These are phyloP conservation scores for Iris macrosiphon DNA, from an alignment of 106 monocot species.

Conservation along the genomic window DNA sequence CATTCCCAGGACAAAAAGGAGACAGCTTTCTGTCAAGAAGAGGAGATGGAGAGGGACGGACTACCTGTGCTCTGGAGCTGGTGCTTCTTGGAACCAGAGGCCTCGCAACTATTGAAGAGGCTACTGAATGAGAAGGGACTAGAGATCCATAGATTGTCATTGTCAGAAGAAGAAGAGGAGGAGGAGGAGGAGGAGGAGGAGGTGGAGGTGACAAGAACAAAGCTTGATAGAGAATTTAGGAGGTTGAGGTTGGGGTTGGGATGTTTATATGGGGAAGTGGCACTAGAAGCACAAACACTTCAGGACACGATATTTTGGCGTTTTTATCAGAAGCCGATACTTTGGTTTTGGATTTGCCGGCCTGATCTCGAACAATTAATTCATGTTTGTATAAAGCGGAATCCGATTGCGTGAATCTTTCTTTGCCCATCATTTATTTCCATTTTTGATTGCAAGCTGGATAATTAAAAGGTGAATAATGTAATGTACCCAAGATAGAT, in stretches of 20 bases:
- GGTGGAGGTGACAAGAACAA: conserved; percentile 1
- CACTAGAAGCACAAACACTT: not conserved
- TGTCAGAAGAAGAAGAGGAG: not conserved
- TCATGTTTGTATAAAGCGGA: too few species aligned
- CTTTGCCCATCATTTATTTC: too few species aligned
- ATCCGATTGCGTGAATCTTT: too few species aligned
- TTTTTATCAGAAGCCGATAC: too few species aligned
- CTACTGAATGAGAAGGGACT: not conserved
- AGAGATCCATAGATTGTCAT: conserved; percentile 22
- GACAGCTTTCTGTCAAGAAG: not conserved
- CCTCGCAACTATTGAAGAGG: conserved; percentile 17
- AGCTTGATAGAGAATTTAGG: not conserved
- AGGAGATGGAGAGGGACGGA: not conserved
- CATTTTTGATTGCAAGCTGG: too few species aligned
- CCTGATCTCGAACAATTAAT: too few species aligned
- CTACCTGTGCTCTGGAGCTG: conserved; percentile 23
- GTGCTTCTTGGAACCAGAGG: not conserved
- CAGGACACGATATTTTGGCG: too few species aligned
- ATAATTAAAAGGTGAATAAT: too few species aligned
- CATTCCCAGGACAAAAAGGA: not conserved
- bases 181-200: conserved; percentile 5
- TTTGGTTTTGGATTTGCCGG: too few species aligned
- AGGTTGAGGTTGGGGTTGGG: not conserved
- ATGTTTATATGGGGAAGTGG: conserved; percentile 5
- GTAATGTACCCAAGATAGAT: too few species aligned